Base-by-base conservation (phyloP, 305 asterid genomes). In the Ajuga reptans region DNA sequence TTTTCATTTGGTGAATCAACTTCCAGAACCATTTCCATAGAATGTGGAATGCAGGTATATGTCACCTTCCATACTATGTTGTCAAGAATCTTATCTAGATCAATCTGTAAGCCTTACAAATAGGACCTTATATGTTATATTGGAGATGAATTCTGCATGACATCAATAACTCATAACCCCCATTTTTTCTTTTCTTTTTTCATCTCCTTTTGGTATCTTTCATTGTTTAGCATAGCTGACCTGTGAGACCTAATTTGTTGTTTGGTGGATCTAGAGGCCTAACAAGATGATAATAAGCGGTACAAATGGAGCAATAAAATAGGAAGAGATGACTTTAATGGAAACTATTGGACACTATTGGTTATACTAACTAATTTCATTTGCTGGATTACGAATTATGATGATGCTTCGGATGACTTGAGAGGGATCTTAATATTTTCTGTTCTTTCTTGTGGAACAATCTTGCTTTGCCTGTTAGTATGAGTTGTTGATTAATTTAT, bases 31-130 rank as follows among this genome's bases (percentile, higher is more conserved):
- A 90, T 92, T 63, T 92, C 98, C 37, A 90, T 90, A 33, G 97
- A 92, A 87, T 92, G 98, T 75, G 98, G 97, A 72, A 92, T 92
- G 97, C 98, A 92, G 98, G 98, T 88, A 81, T 18, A 6, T 54
- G 21, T 58, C 57, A 45, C 64, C 41, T 24, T 57, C 45, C 36
- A 45, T 53, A 14, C 33, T n/a, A 66, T 17, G 15, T 12, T 21
- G 64, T 12, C 63, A 50, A 43, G 18, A 42, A 21, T 27, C 53
- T 33, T 12, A 6, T 41, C 37, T 2, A 56, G 0, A 34, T 55
- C 67, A 34, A n/a, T n/a, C n/a, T n/a, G n/a, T n/a, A n/a, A n/a
- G n/a, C 31, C 59, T 42, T 31, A 42, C 9, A 63, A 46, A 64
- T 64, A 14, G 55, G 39, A 12, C 2, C 39, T 54, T 66, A 16